Base-by-base conservation (phyloP, 495 filamentous ascomycete species). In the Parachaetomium inaequale region DNA sequence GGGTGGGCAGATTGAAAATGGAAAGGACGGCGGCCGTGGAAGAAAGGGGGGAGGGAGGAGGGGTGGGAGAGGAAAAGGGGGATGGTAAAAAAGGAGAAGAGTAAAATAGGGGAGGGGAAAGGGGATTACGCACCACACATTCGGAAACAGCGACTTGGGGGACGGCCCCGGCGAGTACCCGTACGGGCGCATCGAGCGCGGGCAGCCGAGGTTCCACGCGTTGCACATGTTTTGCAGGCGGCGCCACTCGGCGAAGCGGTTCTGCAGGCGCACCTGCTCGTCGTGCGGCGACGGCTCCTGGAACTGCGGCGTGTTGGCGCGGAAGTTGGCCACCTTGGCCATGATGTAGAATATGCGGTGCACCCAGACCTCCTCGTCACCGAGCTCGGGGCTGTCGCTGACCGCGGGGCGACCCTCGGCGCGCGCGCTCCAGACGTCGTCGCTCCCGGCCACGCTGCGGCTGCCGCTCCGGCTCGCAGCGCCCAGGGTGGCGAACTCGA, bases 321-420 rank as follows among this genome's bases (percentile, higher is more conserved):
- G 85, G 70, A 96, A 93, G 68, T 93, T 93, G 56, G 85, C 81
- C 36, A 96, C 83, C 70, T 96, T 97, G 43, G 89, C 93, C 47
- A 96, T 82, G 62, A 96, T 88, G 71, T 92, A 98, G 34, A 96
- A 79, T 56, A 97, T 94, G 29, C 90, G 85, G 70, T 96, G 86
- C 7, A 88, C 87, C 94, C 94, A 98, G n/a, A 89, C 92, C 71
- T 96, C 92, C 38, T 83, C 78, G 6, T 83, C 78, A 4, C 78
- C 80, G 7, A 26, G 23, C 3, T 56, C 59, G 56, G 87, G 86
- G 26, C 78, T 79, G 46, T 88, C 91, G 12, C 25, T 17, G 17
- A 84, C 86, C 21, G 87, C 80, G 55, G 89, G 68, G 10, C 26
- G 34, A n/a, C 21, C 83, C 88, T 28, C 51, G 19, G 10, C 40